Percentiles rank a stretch among this genome's conserved stretches.
Conservation (phyloP, 1,284 basidiomycete species). For the Ceratobasidium sp. region DNA sequence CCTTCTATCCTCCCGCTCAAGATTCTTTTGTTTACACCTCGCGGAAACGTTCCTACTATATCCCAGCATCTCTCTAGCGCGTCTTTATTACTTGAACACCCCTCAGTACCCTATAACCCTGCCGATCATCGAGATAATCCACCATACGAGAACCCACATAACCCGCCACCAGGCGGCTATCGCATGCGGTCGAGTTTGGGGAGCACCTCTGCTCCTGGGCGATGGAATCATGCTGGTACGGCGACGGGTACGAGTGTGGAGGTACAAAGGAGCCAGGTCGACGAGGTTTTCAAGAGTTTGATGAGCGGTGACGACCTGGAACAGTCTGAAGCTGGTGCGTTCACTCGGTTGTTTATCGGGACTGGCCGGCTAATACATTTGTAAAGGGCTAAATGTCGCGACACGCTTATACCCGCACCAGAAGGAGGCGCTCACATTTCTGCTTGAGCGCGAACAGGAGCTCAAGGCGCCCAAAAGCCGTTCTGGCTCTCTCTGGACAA, state of each 20-base stretch:
- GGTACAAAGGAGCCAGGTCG: constrained; percentile 92
- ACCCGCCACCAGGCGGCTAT: constrained; percentile 78
- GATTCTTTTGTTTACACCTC: constrained; percentile 91
- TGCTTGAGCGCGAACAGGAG: constrained; percentile 93
- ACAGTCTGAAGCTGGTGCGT: constrained; percentile 86
- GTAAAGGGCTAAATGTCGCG: constrained; percentile 79
- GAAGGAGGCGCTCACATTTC: constrained; percentile 96
- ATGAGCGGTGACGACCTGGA: constrained; percentile 87
- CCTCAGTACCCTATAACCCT: constrained; percentile 65
- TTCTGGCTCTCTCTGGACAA: constrained; percentile 83
- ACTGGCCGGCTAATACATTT: constrained; percentile 49
- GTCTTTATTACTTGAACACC: constrained; percentile 84
- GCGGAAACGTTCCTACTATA: constrained; percentile 87
- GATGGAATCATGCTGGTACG: constrained; percentile 67
- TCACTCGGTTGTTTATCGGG: neutral
- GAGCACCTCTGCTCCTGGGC: constrained; percentile 59
- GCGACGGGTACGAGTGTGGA: constrained; percentile 86
- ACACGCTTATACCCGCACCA: constrained; percentile 97
- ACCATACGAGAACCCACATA: constrained; percentile 91
- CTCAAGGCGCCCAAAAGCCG: constrained; percentile 65
- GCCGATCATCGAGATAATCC: constrained; percentile 71
- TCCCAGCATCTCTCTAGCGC: constrained; percentile 77
- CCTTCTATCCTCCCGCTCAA: constrained; percentile 84
- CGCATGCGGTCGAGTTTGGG: constrained; percentile 55
- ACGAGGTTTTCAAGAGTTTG: constrained; percentile 91